Percentiles rank a stretch among this genome's conserved stretches.
phyloP scores from a whole-genome alignment of 257 asterid genomes.

The Osmanthus fragrans region DNA sequence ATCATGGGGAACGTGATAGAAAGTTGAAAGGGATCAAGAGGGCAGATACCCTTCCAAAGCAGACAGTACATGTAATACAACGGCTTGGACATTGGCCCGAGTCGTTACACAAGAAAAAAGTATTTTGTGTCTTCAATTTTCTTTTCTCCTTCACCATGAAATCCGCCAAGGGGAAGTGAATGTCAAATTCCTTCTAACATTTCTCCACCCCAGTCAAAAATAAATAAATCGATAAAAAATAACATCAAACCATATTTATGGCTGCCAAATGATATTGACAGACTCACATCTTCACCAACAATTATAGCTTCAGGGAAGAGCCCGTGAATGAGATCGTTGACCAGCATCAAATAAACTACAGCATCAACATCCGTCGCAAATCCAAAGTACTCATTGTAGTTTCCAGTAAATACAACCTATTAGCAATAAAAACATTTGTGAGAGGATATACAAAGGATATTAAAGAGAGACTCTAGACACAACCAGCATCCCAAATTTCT shows the following conservation, averaged over 20 bases:
- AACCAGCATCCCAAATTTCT: constrained; percentile 8
- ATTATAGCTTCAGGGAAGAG: constrained; percentile 86
- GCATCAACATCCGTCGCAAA: constrained; percentile 91
- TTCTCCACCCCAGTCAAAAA: not conserved
- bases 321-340: constrained; percentile 87
- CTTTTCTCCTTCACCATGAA: not conserved
- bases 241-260: not conserved
- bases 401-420: constrained; percentile 87
- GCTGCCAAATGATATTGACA: constrained; percentile 6
- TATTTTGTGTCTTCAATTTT: not conserved
- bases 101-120: not conserved
- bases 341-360: constrained; percentile 94
- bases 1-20: no score
- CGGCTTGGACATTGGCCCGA: no score
- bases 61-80: no score
- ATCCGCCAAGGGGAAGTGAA: not conserved
- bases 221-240: not conserved
- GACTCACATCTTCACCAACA: constrained; percentile 93
- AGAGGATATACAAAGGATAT: constrained; percentile 8
- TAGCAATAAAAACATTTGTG: constrained; percentile 32
- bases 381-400: constrained; percentile 89
- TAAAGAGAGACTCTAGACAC: constrained; percentile 1
- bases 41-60: no score
- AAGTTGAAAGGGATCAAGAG: no score
- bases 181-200: constrained; percentile 14